Conservation (phyloP, 306 rosid genomes). For the Vigna trinervia region DNA sequence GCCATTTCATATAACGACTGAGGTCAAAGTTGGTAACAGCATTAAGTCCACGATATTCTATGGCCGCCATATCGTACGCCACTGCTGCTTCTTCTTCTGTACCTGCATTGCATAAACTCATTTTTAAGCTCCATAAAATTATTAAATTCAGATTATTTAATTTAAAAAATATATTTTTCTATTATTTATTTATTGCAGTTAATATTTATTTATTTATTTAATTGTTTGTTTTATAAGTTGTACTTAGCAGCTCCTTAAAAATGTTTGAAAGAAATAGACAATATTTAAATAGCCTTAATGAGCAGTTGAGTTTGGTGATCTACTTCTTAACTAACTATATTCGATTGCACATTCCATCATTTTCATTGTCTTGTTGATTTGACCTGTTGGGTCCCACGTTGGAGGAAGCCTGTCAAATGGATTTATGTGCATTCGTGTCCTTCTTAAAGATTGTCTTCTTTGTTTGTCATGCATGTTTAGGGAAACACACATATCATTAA, state of each 20-base stretch:
- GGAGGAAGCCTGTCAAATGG: too few species aligned
- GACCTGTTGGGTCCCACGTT: neutral
- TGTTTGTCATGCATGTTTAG: too few species aligned
- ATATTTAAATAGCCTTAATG: slow-evolving; percentile 52
- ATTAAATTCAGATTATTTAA: too few species aligned
- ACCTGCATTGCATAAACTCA: slow-evolving; percentile 48
- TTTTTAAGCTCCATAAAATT: too few species aligned
- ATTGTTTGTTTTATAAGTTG: too few species aligned
- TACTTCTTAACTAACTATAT: slow-evolving; percentile 61
- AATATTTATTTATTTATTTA: too few species aligned
- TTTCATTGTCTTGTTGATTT: slow-evolving; percentile 21
- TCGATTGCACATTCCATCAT: slow-evolving; percentile 28
- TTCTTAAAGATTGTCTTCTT: too few species aligned
- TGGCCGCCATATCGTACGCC: slow-evolving; percentile 88
- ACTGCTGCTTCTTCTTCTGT: slow-evolving; percentile 93
- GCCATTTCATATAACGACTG: slow-evolving; percentile 70
- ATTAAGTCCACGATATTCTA: slow-evolving; percentile 83
- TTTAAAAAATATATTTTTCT: too few species aligned
- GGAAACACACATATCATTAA: too few species aligned
- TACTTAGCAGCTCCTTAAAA: neutral
- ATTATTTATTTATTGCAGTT: too few species aligned
- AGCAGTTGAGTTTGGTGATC: slow-evolving; percentile 81
- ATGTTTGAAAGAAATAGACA: slow-evolving; percentile 29
- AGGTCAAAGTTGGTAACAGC: slow-evolving; percentile 91
- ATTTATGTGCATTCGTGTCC: too few species aligned